Evolutionary conservation across 441 rosid species (phyloP).

Genomic region (Aquilaria agallochum): DNA sequence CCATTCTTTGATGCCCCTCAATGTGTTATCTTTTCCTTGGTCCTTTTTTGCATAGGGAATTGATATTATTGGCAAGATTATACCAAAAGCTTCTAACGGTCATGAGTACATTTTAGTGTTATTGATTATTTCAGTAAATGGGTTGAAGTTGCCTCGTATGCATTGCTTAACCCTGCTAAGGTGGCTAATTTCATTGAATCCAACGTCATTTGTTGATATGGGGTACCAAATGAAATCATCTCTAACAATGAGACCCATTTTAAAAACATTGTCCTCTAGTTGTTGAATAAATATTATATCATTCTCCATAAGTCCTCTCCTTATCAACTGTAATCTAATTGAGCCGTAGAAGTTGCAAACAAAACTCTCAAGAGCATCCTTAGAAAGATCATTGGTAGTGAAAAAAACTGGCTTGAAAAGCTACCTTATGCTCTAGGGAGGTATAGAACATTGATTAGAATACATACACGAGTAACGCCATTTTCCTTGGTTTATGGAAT

Average conservation of each 20-base stretch:
- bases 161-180: no score
- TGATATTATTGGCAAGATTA: neutral
- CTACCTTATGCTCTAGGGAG: no score
- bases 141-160: no score
- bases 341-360: neutral
- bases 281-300: neutral
- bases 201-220: neutral
- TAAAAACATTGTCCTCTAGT: neutral
- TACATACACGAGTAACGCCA: no score
- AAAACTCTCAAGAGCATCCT: no score
- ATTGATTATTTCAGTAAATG: no score
- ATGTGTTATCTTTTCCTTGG: neutral
- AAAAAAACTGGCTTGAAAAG: no score
- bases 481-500: no score
- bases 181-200: neutral
- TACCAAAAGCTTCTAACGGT: neutral
- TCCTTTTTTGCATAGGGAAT: neutral
- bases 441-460: no score
- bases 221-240: no score
- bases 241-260: neutral
- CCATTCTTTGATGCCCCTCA: neutral
- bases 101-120: no score
- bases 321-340: neutral
- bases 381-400: no score
- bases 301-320: neutral